phyloP scores from a whole-genome alignment of 2,329 filamentous ascomycete species.

The Ascochyta koolunga region DNA sequence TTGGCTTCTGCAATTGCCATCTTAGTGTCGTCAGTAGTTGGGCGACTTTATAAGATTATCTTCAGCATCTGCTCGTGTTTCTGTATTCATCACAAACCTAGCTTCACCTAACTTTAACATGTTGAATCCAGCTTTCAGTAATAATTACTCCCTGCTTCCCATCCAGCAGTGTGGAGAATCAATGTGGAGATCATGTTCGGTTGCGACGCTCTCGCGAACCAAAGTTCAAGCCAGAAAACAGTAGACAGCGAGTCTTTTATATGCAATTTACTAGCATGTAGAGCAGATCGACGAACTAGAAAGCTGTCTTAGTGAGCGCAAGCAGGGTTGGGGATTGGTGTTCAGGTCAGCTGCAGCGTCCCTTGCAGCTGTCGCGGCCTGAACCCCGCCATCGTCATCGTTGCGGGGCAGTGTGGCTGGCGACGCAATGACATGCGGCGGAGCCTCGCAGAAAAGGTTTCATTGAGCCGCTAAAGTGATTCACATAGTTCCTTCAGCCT shows the following conservation, averaged over 20 bases:
- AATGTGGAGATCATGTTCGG: neutral
- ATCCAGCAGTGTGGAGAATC: neutral
- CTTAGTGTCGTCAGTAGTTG: neutral
- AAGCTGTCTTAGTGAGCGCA: neutral
- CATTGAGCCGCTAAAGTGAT: slow-evolving; percentile 5
- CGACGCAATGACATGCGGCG: slow-evolving; percentile 8
- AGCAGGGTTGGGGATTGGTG: neutral
- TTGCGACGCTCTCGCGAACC: neutral
- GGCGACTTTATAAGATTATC: neutral
- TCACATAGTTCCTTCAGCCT: slow-evolving; percentile 1
- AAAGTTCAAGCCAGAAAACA: neutral
- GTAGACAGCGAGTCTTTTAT: neutral
- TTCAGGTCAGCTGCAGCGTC: slow-evolving; percentile 2
- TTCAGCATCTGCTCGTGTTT: neutral
- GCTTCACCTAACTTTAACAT: neutral
- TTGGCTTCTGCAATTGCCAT: neutral
- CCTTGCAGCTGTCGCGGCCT: neutral
- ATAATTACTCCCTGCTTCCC: neutral
- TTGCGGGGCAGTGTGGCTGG: slow-evolving; percentile 16
- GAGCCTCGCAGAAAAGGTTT: slow-evolving; percentile 1
- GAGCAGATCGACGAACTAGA: neutral
- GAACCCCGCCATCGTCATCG: slow-evolving; percentile 12
- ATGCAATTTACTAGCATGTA: neutral
- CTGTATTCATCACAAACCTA: neutral
- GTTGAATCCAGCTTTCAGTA: neutral